Evolutionary conservation across 2,329 filamentous ascomycete species (phyloP).

Genomic region (Fusarium sp.): DNA sequence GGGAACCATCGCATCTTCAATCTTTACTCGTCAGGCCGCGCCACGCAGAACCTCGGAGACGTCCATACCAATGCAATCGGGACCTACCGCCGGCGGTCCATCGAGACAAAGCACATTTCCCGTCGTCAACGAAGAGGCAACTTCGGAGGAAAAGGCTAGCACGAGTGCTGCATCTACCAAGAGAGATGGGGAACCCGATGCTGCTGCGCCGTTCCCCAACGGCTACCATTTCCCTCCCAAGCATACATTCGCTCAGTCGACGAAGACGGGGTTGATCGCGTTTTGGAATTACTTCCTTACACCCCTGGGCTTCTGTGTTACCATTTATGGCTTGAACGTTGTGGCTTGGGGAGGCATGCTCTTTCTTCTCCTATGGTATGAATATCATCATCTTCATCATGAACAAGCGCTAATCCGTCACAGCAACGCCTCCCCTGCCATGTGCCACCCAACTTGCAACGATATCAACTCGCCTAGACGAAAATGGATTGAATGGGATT

Average conservation of each 20-base stretch:
- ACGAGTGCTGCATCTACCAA: constrained; percentile 7
- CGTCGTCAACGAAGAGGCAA: constrained; percentile 33
- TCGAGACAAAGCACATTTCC: constrained; percentile 36
- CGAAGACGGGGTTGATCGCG: constrained; percentile 65
- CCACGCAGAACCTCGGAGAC: constrained; percentile 28
- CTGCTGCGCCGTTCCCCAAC: constrained; percentile 63
- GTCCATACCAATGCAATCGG: constrained; percentile 27
- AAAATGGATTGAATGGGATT: constrained; percentile 87
- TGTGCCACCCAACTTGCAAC: constrained; percentile 78
- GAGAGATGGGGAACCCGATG: constrained; percentile 39
- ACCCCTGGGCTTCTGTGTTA: constrained; percentile 79
- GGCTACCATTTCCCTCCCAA: constrained; percentile 74
- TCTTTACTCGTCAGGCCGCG: constrained; percentile 43
- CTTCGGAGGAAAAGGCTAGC: constrained; percentile 8
- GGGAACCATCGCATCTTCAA: constrained; percentile 56
- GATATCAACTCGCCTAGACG: constrained; percentile 80
- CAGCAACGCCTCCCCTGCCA: constrained; percentile 63
- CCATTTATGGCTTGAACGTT: constrained; percentile 83
- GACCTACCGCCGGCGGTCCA: constrained; percentile 36
- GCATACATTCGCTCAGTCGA: constrained; percentile 68
- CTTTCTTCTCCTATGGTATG: constrained; percentile 82
- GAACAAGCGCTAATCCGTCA: constrained; percentile 12
- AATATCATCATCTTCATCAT: neutral
- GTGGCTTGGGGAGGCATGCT: constrained; percentile 94
- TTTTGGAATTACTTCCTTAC: constrained; percentile 81